Evolutionary conservation across 2,329 filamentous ascomycete species (phyloP).

Genomic region (Thermomyces lanuginosus): DNA sequence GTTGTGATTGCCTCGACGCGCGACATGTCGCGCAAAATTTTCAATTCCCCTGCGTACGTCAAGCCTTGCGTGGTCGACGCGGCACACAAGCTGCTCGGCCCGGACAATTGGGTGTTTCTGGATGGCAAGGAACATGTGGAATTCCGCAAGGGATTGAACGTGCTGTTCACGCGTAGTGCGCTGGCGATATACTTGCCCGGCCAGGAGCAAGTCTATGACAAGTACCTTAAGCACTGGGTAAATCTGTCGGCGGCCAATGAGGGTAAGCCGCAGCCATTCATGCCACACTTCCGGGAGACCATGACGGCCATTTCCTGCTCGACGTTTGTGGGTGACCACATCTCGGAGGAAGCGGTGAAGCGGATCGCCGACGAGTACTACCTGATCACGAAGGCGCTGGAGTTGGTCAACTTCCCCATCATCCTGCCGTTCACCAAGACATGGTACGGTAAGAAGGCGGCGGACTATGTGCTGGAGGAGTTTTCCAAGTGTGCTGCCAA

Average conservation of each 20-base stretch:
- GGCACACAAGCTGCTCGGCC: slow-evolving; percentile 80
- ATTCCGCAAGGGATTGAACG: slow-evolving; percentile 91
- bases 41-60: slow-evolving; percentile 82
- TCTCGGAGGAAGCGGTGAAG: slow-evolving; percentile 76
- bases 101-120: slow-evolving; percentile 91
- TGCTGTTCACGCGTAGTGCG: slow-evolving; percentile 80
- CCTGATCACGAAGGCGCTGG: slow-evolving; percentile 83
- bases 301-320: slow-evolving; percentile 91
- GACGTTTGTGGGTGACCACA: slow-evolving; percentile 95
- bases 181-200: slow-evolving; percentile 78
- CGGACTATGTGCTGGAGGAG: slow-evolving; percentile 78
- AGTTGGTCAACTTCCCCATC: slow-evolving; percentile 96
- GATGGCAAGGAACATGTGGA: slow-evolving; percentile 91
- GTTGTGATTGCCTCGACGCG: slow-evolving; percentile 91
- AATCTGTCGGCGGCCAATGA: slow-evolving; percentile 54
- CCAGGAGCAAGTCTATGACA: slow-evolving; percentile 80
- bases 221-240: slow-evolving; percentile 68
- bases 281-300: slow-evolving; percentile 80
- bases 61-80: slow-evolving; percentile 94
- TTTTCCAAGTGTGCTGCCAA: slow-evolving; percentile 87
- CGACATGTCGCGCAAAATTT: slow-evolving; percentile 89
- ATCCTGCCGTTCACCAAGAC: slow-evolving; percentile 90
- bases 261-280: slow-evolving; percentile 68
- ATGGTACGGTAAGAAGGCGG: slow-evolving; percentile 92
- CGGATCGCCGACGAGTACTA: slow-evolving; percentile 96